These are phyloP conservation scores for Nannochloropsis salina DNA, from an alignment of 108 stramenopile species.

Conservation along the genomic window DNA sequence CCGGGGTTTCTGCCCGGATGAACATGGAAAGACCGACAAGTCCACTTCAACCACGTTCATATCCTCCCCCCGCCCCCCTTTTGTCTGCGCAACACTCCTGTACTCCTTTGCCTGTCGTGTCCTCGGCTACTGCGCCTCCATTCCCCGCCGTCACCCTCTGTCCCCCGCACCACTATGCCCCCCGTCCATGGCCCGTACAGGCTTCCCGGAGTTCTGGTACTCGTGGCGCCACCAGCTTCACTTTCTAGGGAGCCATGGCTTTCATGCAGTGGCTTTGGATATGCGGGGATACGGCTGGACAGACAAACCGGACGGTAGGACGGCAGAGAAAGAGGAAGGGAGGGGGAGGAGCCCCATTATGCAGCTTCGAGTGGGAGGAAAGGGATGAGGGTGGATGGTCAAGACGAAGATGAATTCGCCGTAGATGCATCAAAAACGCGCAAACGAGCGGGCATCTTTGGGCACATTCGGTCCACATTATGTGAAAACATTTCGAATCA, in stretches of 20 bases:
- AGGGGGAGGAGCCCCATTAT: background rate
- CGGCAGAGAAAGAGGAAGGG: background rate
- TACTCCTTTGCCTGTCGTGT: too few species aligned
- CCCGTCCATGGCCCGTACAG: background rate
- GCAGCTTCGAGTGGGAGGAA: background rate
- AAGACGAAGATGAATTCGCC: background rate
- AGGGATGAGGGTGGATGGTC: background rate
- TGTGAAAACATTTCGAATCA: too few species aligned
- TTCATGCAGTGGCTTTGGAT: conserved; percentile 38
- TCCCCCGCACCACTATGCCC: background rate
- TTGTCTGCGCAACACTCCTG: too few species aligned
- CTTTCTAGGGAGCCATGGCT: background rate
- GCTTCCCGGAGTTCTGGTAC: conserved; percentile 48
- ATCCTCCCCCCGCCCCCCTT: too few species aligned
- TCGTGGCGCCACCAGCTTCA: conserved; percentile 46
- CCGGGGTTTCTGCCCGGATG: too few species aligned
- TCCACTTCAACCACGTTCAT: too few species aligned
- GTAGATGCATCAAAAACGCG: too few species aligned
- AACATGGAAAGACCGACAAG: too few species aligned
- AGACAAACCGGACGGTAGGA: conserved; percentile 22
- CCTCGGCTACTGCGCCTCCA: too few species aligned
- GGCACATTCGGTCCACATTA: too few species aligned
- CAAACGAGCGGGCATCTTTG: too few species aligned
- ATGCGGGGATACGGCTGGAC: conserved; percentile 51
- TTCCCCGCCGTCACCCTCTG: too few species aligned